Percentiles rank a stretch among this genome's conserved stretches.
These are phyloP conservation scores for Agrocybe praecox DNA, from an alignment of 768 basidiomycete genomes.

Conservation along the genomic window DNA sequence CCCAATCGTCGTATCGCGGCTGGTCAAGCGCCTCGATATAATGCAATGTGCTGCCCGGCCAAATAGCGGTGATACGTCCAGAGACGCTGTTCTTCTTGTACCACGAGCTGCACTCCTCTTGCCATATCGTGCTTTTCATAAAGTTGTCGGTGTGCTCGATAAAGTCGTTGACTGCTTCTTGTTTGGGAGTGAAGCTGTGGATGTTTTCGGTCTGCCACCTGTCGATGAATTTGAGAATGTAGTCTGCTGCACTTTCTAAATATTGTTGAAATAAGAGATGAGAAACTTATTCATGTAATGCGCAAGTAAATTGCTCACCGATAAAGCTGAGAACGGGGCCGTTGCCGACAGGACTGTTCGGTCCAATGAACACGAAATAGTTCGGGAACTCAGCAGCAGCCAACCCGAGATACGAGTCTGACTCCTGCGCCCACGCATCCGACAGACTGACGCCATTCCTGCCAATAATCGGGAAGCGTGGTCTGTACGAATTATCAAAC, in stretches of 20 bases:
- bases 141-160: constrained; percentile 31
- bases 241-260: constrained; percentile 33
- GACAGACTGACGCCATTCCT: constrained; percentile 23
- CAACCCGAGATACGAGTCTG: constrained; percentile 31
- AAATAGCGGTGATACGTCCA: constrained; percentile 32
- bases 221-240: constrained; percentile 33
- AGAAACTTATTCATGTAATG: not conserved
- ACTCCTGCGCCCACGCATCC: constrained; percentile 34
- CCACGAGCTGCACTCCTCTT: constrained; percentile 32
- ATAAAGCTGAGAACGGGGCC: constrained; percentile 31
- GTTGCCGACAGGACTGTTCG: constrained; percentile 36
- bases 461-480: constrained; percentile 33
- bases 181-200: constrained; percentile 34
- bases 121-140: constrained; percentile 36
- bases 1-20: constrained; percentile 35
- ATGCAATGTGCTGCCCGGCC: constrained; percentile 36
- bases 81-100: constrained; percentile 27
- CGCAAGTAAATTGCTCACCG: constrained; percentile 18
- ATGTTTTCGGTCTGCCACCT: constrained; percentile 39
- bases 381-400: constrained; percentile 34
- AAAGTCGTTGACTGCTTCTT: constrained; percentile 36
- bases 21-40: constrained; percentile 32
- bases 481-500: constrained; percentile 33
- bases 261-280: not conserved
- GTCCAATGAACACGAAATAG: constrained; percentile 33